Evolutionary conservation across 306 rosid species (phyloP).

Genomic region (Begonia fuchsioides): DNA sequence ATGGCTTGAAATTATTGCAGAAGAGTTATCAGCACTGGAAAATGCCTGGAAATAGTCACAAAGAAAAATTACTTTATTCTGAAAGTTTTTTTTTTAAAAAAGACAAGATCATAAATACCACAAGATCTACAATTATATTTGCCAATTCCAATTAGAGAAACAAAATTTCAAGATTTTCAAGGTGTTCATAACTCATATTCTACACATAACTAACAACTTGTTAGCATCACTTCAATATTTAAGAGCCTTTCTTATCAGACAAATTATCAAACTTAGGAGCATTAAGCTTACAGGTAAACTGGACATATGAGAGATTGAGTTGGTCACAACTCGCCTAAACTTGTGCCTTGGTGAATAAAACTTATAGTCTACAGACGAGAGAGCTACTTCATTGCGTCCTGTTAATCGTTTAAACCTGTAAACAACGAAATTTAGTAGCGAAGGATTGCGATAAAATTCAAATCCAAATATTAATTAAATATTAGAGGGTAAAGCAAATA

Average conservation of each 20-base stretch:
- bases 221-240: not conserved
- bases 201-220: not conserved
- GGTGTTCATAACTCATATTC: not conserved
- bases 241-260: conserved; percentile 6
- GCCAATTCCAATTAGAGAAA: too few relatives aligned
- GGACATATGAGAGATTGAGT: conserved; percentile 42
- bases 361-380: conserved; percentile 57
- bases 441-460: not conserved
- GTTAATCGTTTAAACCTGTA: conserved; percentile 85
- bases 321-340: conserved; percentile 56
- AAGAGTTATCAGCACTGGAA: conserved; percentile 55
- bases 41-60: conserved; percentile 42
- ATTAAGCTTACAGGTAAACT: conserved; percentile 54
- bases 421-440: conserved; percentile 10
- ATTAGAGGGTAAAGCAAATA: too few relatives aligned
- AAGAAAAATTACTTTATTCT: conserved; percentile 7
- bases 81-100: too few relatives aligned
- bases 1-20: conserved; percentile 41
- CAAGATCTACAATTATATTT: too few relatives aligned
- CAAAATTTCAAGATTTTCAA: too few relatives aligned
- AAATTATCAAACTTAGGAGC: conserved; percentile 12
- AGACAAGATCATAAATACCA: too few relatives aligned
- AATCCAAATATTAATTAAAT: not conserved
- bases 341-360: conserved; percentile 95
- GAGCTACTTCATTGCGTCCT: conserved; percentile 76